Base-by-base conservation (phyloP, 1,284 basidiomycete species). In the Stygiomarasmius scandens region DNA sequence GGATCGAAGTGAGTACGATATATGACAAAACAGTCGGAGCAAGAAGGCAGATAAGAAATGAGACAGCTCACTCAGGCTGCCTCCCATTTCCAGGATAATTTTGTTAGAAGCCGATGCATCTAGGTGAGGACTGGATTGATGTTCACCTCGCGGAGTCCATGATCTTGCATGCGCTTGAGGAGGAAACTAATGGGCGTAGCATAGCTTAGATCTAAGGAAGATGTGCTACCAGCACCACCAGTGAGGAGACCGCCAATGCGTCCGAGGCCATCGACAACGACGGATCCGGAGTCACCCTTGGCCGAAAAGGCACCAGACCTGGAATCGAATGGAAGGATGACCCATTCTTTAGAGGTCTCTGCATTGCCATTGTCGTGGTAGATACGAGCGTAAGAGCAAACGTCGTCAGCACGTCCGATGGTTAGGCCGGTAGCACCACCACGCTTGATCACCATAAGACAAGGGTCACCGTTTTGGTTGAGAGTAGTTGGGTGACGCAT, bases 371-470 rank as follows among this genome's bases (percentile, higher is more conserved):
- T 68, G n/a, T 22, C 16, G 10, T 27, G 32, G 49, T 67, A 61
- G n/a, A 61, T 25, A 22, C 69, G 69, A 25, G 58, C 49, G 58
- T 56, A 66, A 14, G 71, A 69, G 20, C 43, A 43, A 52, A 70
- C 49, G 34, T 61, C 63, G 43, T 55, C 66, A 38, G 58, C 61
- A 25, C 67, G 64, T 41, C 71, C 71, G 36, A 73, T 20, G 53
- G 74, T 75, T 50, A 64, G 56, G 59, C 64, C 68, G 27, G 74
- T 74, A 61, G 67, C 58, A 53, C 48, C 61, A 52, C 73, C 74
- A 46, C 59, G 61, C 66, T 73, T 76, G 52, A 75, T 45, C 12
- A 74, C 74, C 44, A 69, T 56, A 24, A 74, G 54, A 56, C 63
- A 67, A 14, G 60, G 60, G 48, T 71, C 61, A 52, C 61, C 61